Evolutionary conservation across 176 grass and related monocot genomes (phyloP), one percentile per base, ranked within the genome.

Genomic region (Urochloa ruziziensis): DNA sequence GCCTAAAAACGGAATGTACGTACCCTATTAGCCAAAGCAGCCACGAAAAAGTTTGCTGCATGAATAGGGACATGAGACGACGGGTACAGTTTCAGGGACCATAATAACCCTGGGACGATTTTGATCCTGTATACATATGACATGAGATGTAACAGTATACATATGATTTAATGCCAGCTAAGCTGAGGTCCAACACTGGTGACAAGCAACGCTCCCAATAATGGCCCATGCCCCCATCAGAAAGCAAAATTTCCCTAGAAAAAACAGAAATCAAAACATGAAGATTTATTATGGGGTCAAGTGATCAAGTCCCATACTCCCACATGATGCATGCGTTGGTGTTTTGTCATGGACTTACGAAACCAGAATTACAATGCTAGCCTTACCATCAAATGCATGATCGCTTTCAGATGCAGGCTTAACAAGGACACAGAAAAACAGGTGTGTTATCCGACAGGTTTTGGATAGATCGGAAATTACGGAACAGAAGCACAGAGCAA

Each of bases 11-110:
- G 25, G 44, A 72, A 49, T 43, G n/a, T n/a, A 30, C 44, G 69
- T 72, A 46, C 43, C 43, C 5, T 54, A n/a, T n/a, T n/a, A 36
- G 28, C 47, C 21, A 76, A 58, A n/a, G 14, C 36, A 49, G 29
- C 42, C 60, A 52, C 15, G 6, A 53, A 66, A 66, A 75, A 75
- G 59, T 21, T 51, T 62, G 10, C 21, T 9, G 36, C 19, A 52
- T 83, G 81, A 84, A 74, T 14, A 52, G 30, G 13, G 58, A 61
- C 57, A 63, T 63, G 57, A 75, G 35, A 83, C 39, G 58, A 64
- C 40, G 3, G 16, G 23, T 68, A n/a, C n/a, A 21, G 34, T 2
- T 44, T 47, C 14, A 71, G 42, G 68, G 25, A 48, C 68, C 24
- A 71, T 27, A 16, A 18, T 70, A n/a, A n/a, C n/a, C n/a, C 67